Percentiles rank a stretch among this genome's conserved stretches.
Evolutionary conservation across 257 asterid species (phyloP).

Genomic region (Rauvolfia tetraphylla): DNA sequence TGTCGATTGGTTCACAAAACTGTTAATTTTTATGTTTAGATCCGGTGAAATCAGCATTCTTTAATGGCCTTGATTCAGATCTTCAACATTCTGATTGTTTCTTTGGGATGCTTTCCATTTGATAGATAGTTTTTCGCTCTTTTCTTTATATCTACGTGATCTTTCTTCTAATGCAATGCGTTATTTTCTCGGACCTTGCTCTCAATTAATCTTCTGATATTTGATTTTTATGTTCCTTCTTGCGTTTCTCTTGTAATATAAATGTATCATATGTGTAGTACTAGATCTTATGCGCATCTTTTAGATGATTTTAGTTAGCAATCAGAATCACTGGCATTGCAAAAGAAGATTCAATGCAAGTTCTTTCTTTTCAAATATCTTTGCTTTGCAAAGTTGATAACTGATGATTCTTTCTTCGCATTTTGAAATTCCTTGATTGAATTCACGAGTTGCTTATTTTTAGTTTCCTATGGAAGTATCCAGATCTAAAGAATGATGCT

Average conservation of each 20-base stretch:
- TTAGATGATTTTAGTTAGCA: background rate
- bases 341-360: background rate
- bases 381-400: background rate
- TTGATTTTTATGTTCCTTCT: background rate
- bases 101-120: background rate
- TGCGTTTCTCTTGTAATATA: background rate
- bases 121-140: background rate
- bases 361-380: background rate
- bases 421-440: background rate
- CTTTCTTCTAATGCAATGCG: background rate
- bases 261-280: background rate
- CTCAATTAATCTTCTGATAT: background rate
- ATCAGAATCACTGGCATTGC: background rate
- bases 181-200: background rate
- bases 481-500: background rate
- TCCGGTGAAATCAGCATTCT: background rate
- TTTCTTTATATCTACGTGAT: background rate
- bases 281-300: background rate
- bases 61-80: background rate
- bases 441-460: too few species aligned
- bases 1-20: background rate
- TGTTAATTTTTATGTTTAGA: background rate
- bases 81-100: background rate
- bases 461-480: too few species aligned
- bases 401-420: background rate